A percentile compares a stretch with the other conserved stretches of the same genome.
phyloP scores from a whole-genome alignment of 108 stramenopile species.

The Cyclotella distinguenda region DNA sequence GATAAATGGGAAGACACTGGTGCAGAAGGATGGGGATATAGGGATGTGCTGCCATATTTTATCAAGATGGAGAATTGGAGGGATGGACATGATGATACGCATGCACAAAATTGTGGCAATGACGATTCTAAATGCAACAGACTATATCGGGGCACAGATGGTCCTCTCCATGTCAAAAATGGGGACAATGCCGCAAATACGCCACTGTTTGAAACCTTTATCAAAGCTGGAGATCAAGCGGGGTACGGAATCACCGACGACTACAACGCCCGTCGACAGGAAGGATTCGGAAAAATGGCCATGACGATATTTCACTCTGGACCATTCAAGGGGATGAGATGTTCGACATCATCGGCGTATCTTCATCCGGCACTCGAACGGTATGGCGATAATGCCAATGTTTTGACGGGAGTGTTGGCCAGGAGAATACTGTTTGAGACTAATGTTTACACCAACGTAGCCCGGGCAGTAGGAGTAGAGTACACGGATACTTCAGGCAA shows the following conservation, averaged over 20 bases:
- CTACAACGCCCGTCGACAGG: constrained; percentile 37
- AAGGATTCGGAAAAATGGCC: constrained; percentile 37
- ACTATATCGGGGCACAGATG: constrained; percentile 28
- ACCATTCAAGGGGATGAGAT: constrained; percentile 6
- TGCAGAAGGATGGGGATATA: constrained; percentile 36
- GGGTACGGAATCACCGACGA: constrained; percentile 45
- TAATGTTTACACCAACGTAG: neutral
- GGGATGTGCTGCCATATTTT: constrained; percentile 50
- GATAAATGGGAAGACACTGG: constrained; percentile 41
- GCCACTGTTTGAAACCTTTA: constrained; percentile 35
- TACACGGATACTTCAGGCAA: neutral
- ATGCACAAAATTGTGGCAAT: too few species aligned
- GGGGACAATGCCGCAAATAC: constrained; percentile 18
- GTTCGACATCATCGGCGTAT: constrained; percentile 14
- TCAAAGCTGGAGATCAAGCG: constrained; percentile 38
- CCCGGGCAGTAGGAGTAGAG: constrained; percentile 1
- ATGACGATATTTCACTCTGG: constrained; percentile 26
- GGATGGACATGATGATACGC: neutral
- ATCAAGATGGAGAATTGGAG: constrained; percentile 23
- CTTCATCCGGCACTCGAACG: constrained; percentile 14
- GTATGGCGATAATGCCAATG: neutral
- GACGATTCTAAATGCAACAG: constrained; percentile 10
- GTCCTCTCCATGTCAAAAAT: constrained; percentile 42
- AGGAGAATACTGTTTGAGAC: neutral
- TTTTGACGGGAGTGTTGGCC: neutral